Evolutionary conservation across 83 land plant species (phyloP).

Genomic region (Picea mariana): DNA sequence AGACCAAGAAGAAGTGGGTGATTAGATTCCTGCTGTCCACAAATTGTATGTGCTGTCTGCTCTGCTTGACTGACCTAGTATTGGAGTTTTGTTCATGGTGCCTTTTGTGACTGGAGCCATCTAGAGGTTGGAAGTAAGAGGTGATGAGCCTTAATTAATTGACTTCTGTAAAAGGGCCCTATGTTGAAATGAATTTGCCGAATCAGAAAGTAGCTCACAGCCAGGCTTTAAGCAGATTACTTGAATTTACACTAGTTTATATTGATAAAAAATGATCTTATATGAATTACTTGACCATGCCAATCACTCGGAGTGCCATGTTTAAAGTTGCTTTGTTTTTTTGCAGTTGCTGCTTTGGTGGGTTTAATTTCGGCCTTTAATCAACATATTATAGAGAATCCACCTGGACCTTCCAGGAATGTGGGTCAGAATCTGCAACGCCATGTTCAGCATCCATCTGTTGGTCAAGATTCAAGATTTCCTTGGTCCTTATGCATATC

Average conservation of each 20-base stretch:
- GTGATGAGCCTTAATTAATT: too few relatives aligned
- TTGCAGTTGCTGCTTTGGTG: constrained; percentile 70
- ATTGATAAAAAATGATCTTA: background rate
- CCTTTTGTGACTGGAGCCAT: too few relatives aligned
- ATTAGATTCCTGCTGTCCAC: too few relatives aligned
- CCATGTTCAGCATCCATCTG: constrained; percentile 9
- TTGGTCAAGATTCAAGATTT: constrained; percentile 31
- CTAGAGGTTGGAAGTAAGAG: too few relatives aligned
- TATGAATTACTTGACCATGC: background rate
- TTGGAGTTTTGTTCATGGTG: too few relatives aligned
- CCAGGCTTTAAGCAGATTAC: background rate
- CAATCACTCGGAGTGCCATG: background rate
- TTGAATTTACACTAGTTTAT: background rate
- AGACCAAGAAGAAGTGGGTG: too few relatives aligned
- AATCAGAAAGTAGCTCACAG: background rate
- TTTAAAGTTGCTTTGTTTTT: constrained; percentile 12
- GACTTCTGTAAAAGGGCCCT: background rate
- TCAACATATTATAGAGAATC: constrained; percentile 81
- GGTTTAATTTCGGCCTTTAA: constrained; percentile 83
- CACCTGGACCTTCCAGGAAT: constrained; percentile 30
- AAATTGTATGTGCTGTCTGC: too few relatives aligned
- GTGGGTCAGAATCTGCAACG: background rate
- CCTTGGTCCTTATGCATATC: constrained; percentile 80
- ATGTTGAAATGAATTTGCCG: background rate
- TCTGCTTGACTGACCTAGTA: too few relatives aligned